Evolutionary conservation across 345 rosid genomes (phyloP), one percentile per base, ranked within the genome.

Genomic region (Gossypium anomalum): DNA sequence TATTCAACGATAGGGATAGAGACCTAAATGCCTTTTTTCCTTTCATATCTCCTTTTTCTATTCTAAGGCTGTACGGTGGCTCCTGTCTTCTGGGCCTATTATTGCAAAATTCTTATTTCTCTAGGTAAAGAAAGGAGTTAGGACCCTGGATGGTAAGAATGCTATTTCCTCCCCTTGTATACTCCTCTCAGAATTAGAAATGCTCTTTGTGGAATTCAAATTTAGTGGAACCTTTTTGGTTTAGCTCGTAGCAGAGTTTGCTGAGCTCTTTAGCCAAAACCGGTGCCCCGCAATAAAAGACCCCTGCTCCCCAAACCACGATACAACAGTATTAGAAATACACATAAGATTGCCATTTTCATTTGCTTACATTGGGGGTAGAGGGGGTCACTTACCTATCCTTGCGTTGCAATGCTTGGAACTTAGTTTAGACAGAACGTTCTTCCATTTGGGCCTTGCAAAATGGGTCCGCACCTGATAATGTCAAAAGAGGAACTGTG

Each of bases 151-250:
- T 29, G 70, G 52, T 53, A 19, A 15, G 29, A 14, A 14, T 23
- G 41, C 41, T 34, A 34, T 34, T 34, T 34, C 41, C 41, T 5
- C 7, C 41, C 41, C 7, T 5, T 34, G 34, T 34, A 47, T 22
- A 52, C 56, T 52, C n/a, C 43, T 55, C 14, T 71, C 78, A 95
- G 86, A 95, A 95, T 71, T 78, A 95, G 86, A 95, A 95, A 69
- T 93, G 94, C 79, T 95, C 98, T 67, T 95, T 95, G 89, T 95
- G 99, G 84, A 95, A 95, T 70, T 95, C 99, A 62, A 95, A 95
- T 82, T 91, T 93, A 22, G 97, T 91, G 65, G 96, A 82, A 44
- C 99, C 96, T 76, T 88, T 95, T 81, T 95, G 99, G 68, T 95
- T 95, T 84, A 89, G 91, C 69, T 92, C 97, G 62, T 86, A 83